These are phyloP conservation scores for Tripterygium wilfordii DNA, from an alignment of 177 flowering plant species.

Conservation along the genomic window DNA sequence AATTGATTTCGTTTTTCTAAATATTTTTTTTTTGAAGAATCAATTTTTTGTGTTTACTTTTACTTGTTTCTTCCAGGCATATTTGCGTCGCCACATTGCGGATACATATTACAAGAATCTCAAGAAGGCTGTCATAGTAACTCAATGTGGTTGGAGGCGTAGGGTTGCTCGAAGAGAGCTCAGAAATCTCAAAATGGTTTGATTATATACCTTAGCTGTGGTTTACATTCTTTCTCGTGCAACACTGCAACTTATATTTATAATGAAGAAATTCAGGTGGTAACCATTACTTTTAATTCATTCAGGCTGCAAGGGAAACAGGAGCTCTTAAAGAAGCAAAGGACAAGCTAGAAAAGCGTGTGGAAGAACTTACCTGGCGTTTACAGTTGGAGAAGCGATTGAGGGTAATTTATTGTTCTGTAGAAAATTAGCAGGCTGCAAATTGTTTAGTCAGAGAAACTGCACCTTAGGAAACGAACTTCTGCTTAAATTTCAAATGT, in stretches of 20 bases:
- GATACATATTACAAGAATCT: conserved; percentile 69
- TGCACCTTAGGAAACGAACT: too few relatives aligned
- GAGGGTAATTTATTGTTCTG: conserved; percentile 43
- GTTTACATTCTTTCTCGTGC: not conserved
- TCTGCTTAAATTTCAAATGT: not conserved
- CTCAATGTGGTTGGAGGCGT: conserved; percentile 95
- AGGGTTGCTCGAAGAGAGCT: conserved; percentile 88
- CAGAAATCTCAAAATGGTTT: conserved; percentile 84
- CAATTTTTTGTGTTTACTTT: not conserved
- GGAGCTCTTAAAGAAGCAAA: conserved; percentile 95
- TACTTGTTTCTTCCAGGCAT: conserved; percentile 47
- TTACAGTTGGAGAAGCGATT: conserved; percentile 78
- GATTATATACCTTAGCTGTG: conserved; percentile 11
- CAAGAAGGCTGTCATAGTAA: conserved; percentile 57
- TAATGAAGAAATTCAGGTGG: not conserved
- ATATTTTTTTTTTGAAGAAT: not conserved
- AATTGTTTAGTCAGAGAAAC: too few relatives aligned
- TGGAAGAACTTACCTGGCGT: conserved; percentile 94
- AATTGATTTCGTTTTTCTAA: not conserved
- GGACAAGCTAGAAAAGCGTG: conserved; percentile 90
- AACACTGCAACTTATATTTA: not conserved
- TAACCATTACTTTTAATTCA: conserved; percentile 6
- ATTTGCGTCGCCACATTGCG: conserved; percentile 62
- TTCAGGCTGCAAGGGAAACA: conserved; percentile 89
- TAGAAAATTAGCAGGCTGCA: too few relatives aligned